A percentile compares a stretch with the other conserved stretches of the same genome.
Conservation (phyloP, 345 rosid species). For the Citrus trifoliata region DNA sequence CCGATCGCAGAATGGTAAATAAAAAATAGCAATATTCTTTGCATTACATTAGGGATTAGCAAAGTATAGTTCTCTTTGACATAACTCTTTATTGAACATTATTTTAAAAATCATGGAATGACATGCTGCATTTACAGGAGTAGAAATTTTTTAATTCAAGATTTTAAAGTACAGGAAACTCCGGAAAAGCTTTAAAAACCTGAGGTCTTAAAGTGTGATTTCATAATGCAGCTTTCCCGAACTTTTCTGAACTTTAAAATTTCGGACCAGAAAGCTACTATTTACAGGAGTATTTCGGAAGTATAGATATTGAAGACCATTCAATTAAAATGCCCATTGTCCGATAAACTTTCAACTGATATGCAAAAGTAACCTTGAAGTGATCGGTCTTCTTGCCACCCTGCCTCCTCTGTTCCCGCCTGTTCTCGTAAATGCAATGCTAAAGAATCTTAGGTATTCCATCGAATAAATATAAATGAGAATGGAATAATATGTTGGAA, state of each 20-base stretch:
- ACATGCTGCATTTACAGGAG: not conserved
- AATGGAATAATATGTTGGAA: not conserved
- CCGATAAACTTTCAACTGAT: not conserved
- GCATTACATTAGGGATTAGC: not conserved
- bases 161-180: no score
- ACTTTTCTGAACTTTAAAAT: no score
- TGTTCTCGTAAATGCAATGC: not conserved
- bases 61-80: not conserved
- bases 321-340: not conserved
- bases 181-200: no score
- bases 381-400: not conserved
- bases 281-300: not conserved
- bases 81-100: slow-evolving; percentile 1
- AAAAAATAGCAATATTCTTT: slow-evolving; percentile 1
- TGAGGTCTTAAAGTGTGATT: no score
- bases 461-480: not conserved
- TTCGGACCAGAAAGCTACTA: no score
- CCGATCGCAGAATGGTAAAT: slow-evolving; percentile 64
- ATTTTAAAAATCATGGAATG: not conserved
- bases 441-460: not conserved
- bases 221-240: no score
- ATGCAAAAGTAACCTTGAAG: not conserved
- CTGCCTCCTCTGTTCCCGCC: not conserved
- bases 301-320: not conserved
- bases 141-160: no score